Evolutionary conservation across 192 early-diverging fungal genomes (phyloP).

Genomic region (Mortierella antarctica): DNA sequence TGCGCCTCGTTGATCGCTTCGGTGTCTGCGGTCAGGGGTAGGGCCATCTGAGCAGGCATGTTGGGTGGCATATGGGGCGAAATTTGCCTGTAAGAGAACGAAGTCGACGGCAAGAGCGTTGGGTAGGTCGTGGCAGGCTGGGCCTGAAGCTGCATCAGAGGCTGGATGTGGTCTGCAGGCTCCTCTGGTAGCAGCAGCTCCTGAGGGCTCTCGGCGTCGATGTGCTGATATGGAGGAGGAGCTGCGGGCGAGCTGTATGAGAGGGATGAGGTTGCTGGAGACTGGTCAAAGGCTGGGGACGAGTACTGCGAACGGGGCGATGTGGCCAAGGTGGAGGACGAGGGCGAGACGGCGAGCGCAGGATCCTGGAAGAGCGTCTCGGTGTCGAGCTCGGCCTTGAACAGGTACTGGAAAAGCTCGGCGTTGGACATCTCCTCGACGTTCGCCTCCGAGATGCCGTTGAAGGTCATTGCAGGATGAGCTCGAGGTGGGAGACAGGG

Average conservation of each 20-base stretch:
- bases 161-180: slow-evolving; percentile 10
- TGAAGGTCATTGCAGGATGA: neutral
- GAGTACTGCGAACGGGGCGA: neutral
- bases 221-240: slow-evolving; percentile 25
- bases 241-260: slow-evolving; percentile 13
- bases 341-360: slow-evolving; percentile 11
- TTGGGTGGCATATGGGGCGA: slow-evolving; percentile 45
- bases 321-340: slow-evolving; percentile 11
- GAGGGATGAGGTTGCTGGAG: slow-evolving; percentile 10
- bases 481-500: neutral
- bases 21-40: neutral
- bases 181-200: slow-evolving; percentile 13
- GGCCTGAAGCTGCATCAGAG: neutral
- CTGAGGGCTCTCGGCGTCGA: neutral
- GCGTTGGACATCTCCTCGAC: slow-evolving; percentile 54
- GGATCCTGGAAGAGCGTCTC: slow-evolving; percentile 4
- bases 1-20: neutral
- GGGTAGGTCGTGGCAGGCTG: slow-evolving; percentile 4
- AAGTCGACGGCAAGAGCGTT: slow-evolving; percentile 27
- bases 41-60: slow-evolving; percentile 16
- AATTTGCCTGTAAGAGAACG: slow-evolving; percentile 44
- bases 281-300: slow-evolving; percentile 7
- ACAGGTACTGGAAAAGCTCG: slow-evolving; percentile 55
- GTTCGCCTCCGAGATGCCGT: slow-evolving; percentile 26
- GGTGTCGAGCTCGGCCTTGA: slow-evolving; percentile 49